Base-by-base conservation (phyloP, 768 basidiomycete genomes). In the Leucosporidium scottii region DNA sequence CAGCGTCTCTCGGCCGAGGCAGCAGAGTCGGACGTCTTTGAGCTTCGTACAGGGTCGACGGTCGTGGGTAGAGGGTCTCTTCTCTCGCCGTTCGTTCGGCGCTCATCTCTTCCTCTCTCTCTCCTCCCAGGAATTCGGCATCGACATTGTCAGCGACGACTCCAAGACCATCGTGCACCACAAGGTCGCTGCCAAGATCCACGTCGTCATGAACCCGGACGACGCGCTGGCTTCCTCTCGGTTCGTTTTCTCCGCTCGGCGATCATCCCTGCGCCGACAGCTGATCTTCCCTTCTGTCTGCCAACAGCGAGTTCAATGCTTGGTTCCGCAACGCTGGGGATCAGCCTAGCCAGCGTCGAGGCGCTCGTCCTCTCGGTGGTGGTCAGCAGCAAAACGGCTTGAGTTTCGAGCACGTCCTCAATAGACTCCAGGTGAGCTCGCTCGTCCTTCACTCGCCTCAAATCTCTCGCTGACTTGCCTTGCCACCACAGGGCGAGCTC, bases 81-180 rank as follows among this genome's bases (percentile, higher is more conserved):
- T 23, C 48, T 8, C 51, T 10, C 5, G 5, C 34, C 34, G 4
- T 34, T 68, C 31, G 10, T 30, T 18, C 36, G 12, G 28, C 21
- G 50, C 55, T 70, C 54, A 65, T 28, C 28, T 12, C 5, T 20
- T 8, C 8, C 31, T 30, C 30, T 4, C 4, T 2, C 28, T 10
- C 25, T 4, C 34, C 34, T 34, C 4, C 25, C 70, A 94, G 93
- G 93, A 98, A 87, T 98, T 96, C 78, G 96, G 96, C 65, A 99
- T 98, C 75, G 96, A 98, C 80, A 99, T 99, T 70, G 90, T 96
- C 62, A 90, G 91, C 70, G 96, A 99, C 76, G 96, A 99, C 82
- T 96, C 93, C 82, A 90, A 90, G 79, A 93, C 91, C 2, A 93
- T 97, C 65, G 87, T 98, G 59, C 96, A 99, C 79, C 93, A 97